phyloP scores from a whole-genome alignment of 208 protist species.

The Balamuthia mandrillaris region DNA sequence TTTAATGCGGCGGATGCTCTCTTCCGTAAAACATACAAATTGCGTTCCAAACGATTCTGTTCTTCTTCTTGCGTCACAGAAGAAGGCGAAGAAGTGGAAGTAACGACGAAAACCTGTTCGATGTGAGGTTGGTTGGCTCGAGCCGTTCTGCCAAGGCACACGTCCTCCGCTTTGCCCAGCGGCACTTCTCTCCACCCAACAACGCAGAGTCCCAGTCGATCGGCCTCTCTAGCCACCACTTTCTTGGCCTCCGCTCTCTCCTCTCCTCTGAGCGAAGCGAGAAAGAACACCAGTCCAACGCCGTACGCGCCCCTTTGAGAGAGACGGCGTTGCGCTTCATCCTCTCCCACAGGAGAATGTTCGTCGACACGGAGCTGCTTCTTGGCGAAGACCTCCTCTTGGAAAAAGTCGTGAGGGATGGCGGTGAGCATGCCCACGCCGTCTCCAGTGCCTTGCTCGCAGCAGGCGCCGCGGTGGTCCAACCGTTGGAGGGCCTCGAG shows the following conservation, averaged over 20 bases:
- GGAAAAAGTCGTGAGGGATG: conserved; percentile 70
- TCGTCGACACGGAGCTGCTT: not conserved
- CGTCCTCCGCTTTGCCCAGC: not conserved
- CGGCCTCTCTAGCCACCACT: conserved; percentile 42
- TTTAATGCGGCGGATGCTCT: not conserved
- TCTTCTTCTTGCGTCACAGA: not conserved
- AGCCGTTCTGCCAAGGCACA: not conserved
- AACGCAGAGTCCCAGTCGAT: conserved; percentile 42
- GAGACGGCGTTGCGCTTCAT: not conserved
- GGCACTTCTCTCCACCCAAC: conserved; percentile 68
- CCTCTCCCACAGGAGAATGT: not conserved
- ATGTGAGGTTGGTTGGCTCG: not conserved
- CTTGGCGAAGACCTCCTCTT: not conserved
- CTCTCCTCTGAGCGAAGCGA: not conserved
- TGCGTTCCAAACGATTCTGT: conserved; percentile 16
- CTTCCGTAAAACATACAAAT: not conserved
- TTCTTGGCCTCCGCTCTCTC: not conserved
- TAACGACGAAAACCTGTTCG: conserved; percentile 23
- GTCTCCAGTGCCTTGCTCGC: conserved; percentile 71
- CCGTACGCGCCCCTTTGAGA: conserved; percentile 41
- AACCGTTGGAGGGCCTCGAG: conserved; percentile 64
- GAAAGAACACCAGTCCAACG: conserved; percentile 70
- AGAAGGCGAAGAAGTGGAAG: not conserved
- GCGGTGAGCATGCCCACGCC: conserved; percentile 73
- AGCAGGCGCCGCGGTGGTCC: conserved; percentile 70